Percentiles rank a stretch among this genome's conserved stretches.
Conservation (phyloP, 345 rosid species). For the Turritis glabra region DNA sequence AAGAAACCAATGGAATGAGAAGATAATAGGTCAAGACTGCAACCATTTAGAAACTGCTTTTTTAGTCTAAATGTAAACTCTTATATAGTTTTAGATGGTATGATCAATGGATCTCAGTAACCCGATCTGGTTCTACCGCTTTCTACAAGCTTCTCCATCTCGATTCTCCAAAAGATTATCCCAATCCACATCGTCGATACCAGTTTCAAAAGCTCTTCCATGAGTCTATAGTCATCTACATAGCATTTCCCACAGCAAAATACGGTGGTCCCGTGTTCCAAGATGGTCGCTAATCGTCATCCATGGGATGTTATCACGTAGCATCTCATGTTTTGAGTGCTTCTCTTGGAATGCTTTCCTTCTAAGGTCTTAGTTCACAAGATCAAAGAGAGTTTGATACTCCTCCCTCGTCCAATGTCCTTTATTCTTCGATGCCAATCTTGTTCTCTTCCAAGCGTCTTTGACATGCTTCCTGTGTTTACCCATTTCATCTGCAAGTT, state of each 20-base stretch:
- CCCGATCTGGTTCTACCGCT: slow-evolving; percentile 74
- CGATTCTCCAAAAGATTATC: slow-evolving; percentile 62
- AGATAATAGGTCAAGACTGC: too few relatives aligned
- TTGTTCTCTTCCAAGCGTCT: slow-evolving; percentile 68
- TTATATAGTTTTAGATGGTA: too few relatives aligned
- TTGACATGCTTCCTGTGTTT: slow-evolving; percentile 71
- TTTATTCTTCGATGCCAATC: slow-evolving; percentile 41
- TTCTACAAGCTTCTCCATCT: slow-evolving; percentile 61
- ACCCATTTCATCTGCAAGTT: slow-evolving; percentile 56
- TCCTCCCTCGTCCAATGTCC: slow-evolving; percentile 72
- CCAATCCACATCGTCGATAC: slow-evolving; percentile 86
- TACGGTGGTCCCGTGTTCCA: slow-evolving; percentile 41
- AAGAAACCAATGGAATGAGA: too few relatives aligned
- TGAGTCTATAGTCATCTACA: slow-evolving; percentile 62
- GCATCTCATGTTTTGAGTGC: slow-evolving; percentile 66
- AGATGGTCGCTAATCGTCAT: slow-evolving; percentile 57
- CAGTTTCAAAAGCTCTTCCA: slow-evolving; percentile 51
- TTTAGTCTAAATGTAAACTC: too few relatives aligned
- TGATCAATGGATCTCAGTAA: slow-evolving; percentile 30
- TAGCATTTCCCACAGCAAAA: slow-evolving; percentile 70
- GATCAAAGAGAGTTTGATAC: slow-evolving; percentile 65
- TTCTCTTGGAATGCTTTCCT: slow-evolving; percentile 52
- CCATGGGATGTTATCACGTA: slow-evolving; percentile 79
- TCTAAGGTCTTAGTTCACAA: slow-evolving; percentile 63
- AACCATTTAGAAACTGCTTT: too few relatives aligned